Evolutionary conservation across 441 rosid genomes (phyloP).

Genomic region (Gossypium aridum): DNA sequence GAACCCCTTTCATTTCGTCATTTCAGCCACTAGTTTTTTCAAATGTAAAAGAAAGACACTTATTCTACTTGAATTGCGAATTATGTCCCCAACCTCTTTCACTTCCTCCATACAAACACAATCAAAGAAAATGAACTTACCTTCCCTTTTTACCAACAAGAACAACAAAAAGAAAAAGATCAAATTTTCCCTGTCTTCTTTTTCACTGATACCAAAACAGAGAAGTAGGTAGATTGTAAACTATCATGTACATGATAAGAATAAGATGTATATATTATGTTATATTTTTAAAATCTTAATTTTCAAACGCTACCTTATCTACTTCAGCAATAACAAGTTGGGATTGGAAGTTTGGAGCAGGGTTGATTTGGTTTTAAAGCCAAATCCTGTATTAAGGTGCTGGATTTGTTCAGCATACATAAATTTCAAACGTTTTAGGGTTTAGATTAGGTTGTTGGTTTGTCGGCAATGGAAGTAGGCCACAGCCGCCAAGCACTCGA

Average conservation of each 20-base stretch:
- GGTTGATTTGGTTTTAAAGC: neutral
- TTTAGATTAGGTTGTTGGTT: neutral
- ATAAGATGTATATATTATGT: too few species aligned
- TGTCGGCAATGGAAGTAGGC: slow-evolving; percentile 17
- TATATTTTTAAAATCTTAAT: too few species aligned
- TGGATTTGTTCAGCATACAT: neutral
- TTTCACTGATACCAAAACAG: neutral
- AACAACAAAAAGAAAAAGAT: neutral
- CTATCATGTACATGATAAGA: too few species aligned
- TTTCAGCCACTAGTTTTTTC: too few species aligned
- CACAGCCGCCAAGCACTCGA: slow-evolving; percentile 13
- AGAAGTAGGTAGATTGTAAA: neutral
- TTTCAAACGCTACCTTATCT: neutral
- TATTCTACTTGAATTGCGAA: neutral
- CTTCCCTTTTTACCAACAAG: neutral
- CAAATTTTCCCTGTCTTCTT: neutral
- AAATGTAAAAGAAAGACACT: neutral
- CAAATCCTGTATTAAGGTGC: neutral
- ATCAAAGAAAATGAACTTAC: neutral
- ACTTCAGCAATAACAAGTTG: neutral
- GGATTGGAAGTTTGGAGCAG: neutral
- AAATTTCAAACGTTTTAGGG: neutral
- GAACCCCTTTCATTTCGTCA: too few species aligned
- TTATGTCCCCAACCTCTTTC: neutral
- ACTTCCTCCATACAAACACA: neutral